These are phyloP conservation scores for Papiliotrema fonsecae DNA, from an alignment of 1,284 basidiomycete genomes.

Conservation along the genomic window DNA sequence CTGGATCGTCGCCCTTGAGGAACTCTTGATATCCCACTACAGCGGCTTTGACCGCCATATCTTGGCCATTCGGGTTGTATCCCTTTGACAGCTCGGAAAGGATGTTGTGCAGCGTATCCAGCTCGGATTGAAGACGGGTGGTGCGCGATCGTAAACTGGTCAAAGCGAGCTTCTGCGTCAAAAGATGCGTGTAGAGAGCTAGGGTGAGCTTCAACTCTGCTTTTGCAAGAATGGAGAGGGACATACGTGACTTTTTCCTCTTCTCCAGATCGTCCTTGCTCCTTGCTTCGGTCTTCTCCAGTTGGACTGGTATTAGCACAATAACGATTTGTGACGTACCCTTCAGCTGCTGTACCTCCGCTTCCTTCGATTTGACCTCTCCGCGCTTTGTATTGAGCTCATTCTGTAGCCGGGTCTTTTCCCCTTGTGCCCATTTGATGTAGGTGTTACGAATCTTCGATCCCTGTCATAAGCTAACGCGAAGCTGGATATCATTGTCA, in stretches of 20 bases:
- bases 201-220: constrained; percentile 4
- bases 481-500: neutral
- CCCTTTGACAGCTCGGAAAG: constrained; percentile 72
- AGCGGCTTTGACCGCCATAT: constrained; percentile 97
- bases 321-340: constrained; percentile 7
- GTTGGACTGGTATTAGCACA: constrained; percentile 15
- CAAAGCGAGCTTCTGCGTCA: constrained; percentile 69
- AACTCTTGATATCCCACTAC: constrained; percentile 87
- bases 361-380: constrained; percentile 60
- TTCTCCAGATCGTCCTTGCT: constrained; percentile 56
- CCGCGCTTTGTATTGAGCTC: constrained; percentile 58
- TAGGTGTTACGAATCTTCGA: constrained; percentile 86
- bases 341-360: constrained; percentile 41
- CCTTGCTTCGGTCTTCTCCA: constrained; percentile 31
- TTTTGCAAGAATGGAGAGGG: neutral
- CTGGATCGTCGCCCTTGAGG: constrained; percentile 50
- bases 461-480: constrained; percentile 54
- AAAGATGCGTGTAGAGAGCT: constrained; percentile 76
- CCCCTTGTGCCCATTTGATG: constrained; percentile 77
- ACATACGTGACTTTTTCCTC: constrained; percentile 79
- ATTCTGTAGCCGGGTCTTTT: constrained; percentile 71
- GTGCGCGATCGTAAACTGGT: constrained; percentile 69
- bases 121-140: constrained; percentile 65
- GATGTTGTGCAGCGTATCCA: constrained; percentile 76
- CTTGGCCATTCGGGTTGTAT: constrained; percentile 94